phyloP scores from a whole-genome alignment of 148 eudicot genomes.

The Heliamphora exappendiculata region DNA sequence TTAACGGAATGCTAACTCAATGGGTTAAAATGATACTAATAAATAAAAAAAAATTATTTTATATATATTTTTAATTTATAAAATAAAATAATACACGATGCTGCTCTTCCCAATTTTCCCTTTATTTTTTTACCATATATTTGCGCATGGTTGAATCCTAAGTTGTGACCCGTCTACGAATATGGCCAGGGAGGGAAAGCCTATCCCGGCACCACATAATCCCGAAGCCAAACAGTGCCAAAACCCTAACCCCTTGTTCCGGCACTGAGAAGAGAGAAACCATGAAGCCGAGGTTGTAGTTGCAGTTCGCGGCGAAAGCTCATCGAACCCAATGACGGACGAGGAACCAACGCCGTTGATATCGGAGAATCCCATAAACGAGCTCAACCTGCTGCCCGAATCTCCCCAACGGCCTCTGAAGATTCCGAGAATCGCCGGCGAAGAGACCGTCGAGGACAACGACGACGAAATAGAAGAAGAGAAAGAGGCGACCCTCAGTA shows the following conservation, averaged over 20 bases:
- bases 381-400: slow-evolving; percentile 27
- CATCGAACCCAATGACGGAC: slow-evolving; percentile 13
- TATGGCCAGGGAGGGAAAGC: no score
- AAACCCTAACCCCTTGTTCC: slow-evolving; percentile 1
- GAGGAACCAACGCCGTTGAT: slow-evolving; percentile 11
- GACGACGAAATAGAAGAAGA: slow-evolving; percentile 21
- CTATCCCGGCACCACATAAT: background rate
- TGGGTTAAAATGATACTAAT: no score
- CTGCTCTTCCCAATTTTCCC: no score
- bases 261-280: background rate
- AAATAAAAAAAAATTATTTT: no score
- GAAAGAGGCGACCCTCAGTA: slow-evolving; percentile 3
- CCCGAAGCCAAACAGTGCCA: background rate
- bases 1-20: no score
- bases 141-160: no score
- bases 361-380: slow-evolving; percentile 15
- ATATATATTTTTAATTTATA: no score
- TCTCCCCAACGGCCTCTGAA: slow-evolving; percentile 48
- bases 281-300: background rate
- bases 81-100: no score
- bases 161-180: no score
- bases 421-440: slow-evolving; percentile 29
- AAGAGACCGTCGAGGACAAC: slow-evolving; percentile 16
- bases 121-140: no score
- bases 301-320: background rate